Conservation (phyloP, 768 basidiomycete genomes). For the Lactifluus hygrophoroides region DNA sequence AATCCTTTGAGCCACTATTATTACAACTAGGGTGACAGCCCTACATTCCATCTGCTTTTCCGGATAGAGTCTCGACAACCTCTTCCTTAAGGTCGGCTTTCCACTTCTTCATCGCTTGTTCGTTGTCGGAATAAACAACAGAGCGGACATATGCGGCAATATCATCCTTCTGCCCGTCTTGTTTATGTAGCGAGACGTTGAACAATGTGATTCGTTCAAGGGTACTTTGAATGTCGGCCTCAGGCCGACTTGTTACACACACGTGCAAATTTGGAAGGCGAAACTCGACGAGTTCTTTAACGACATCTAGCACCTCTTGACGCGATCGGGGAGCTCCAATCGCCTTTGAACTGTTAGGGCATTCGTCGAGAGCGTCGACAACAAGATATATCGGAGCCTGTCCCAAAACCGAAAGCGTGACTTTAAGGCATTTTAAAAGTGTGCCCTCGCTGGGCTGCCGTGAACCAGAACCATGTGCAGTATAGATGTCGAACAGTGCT, state of each 20-base stretch:
- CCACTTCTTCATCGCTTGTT: too few species aligned
- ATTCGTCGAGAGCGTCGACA: not conserved
- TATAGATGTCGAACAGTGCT: not conserved
- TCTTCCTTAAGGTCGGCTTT: not conserved
- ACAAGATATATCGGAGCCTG: not conserved
- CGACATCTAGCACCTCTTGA: too few species aligned
- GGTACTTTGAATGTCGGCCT: not conserved
- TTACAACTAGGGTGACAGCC: too few species aligned
- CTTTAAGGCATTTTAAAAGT: not conserved
- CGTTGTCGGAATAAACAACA: not conserved
- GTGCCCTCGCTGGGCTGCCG: not conserved
- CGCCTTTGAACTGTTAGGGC: not conserved
- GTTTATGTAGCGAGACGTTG: not conserved
- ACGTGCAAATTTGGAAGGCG: too few species aligned
- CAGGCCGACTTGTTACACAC: not conserved
- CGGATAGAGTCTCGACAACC: not conserved
- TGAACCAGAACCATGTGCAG: not conserved
- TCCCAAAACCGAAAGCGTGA: not conserved
- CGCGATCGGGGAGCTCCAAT: too few species aligned
- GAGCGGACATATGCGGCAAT: not conserved
- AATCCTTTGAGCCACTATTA: too few species aligned
- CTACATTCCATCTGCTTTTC: too few species aligned
- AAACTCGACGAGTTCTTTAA: too few species aligned
- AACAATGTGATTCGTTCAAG: not conserved
- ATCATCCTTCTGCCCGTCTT: not conserved